A percentile compares a stretch with the other conserved stretches of the same genome.
These are phyloP conservation scores for Orbilia blumenaviensis DNA, from an alignment of 2,329 filamentous ascomycete species.

Conservation along the genomic window DNA sequence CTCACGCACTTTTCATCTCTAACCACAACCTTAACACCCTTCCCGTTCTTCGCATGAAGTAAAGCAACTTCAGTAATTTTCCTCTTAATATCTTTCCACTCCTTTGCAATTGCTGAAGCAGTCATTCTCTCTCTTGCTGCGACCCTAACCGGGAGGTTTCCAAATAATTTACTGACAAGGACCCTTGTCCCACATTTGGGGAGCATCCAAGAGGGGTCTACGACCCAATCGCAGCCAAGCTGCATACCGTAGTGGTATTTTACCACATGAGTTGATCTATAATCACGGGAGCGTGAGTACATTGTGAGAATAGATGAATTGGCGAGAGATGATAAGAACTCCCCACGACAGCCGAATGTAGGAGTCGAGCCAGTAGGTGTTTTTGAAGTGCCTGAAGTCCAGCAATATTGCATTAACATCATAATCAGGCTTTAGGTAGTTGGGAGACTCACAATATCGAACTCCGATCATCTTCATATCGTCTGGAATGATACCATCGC, in stretches of 20 bases:
- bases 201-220: slow-evolving; percentile 69
- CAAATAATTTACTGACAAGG: slow-evolving; percentile 56
- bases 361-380: slow-evolving; percentile 62
- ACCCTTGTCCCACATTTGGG: slow-evolving; percentile 58
- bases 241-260: slow-evolving; percentile 55
- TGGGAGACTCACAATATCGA: slow-evolving; percentile 63
- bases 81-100: slow-evolving; percentile 54
- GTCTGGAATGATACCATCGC: slow-evolving; percentile 74
- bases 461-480: slow-evolving; percentile 72
- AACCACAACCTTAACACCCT: slow-evolving; percentile 30
- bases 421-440: neutral
- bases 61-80: slow-evolving; percentile 52
- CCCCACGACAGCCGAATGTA: slow-evolving; percentile 66
- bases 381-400: slow-evolving; percentile 78
- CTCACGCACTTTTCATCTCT: slow-evolving; percentile 53
- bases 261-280: slow-evolving; percentile 63
- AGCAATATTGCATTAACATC: neutral
- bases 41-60: neutral
- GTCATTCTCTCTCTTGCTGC: slow-evolving; percentile 51
- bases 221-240: slow-evolving; percentile 42
- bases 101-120: slow-evolving; percentile 48
- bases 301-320: slow-evolving; percentile 79
- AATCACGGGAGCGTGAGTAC: slow-evolving; percentile 72
- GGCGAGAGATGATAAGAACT: slow-evolving; percentile 73
- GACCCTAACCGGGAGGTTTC: slow-evolving; percentile 56